Evolutionary conservation across 2,329 filamentous ascomycete genomes (phyloP).

Genomic region (Neocucurbitaria cava): DNA sequence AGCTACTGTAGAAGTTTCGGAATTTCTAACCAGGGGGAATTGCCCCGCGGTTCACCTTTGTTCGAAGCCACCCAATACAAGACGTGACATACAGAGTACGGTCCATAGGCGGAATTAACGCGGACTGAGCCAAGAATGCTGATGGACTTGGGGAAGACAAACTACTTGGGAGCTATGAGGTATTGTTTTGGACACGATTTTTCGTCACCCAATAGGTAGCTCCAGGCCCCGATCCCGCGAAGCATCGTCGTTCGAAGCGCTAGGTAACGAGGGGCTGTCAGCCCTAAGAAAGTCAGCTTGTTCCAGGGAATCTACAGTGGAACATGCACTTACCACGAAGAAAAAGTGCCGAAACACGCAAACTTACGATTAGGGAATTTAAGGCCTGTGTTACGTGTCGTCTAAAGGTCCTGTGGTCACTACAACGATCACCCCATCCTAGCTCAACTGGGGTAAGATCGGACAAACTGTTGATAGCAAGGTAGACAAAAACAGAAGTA

Average conservation of each 20-base stretch:
- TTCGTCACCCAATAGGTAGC: neutral
- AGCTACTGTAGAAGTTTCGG: too few species aligned
- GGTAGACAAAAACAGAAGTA: neutral
- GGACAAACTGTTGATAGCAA: too few species aligned
- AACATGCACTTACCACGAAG: neutral
- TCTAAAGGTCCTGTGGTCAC: neutral
- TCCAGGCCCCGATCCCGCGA: neutral
- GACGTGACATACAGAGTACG: neutral
- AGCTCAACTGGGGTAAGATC: neutral
- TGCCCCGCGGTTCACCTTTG: neutral
- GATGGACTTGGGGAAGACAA: neutral
- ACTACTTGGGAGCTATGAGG: conserved; percentile 3
- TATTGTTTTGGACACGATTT: neutral
- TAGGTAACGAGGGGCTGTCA: conserved; percentile 10
- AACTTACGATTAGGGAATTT: neutral
- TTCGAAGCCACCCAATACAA: neutral
- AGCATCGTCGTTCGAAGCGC: neutral
- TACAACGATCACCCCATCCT: neutral
- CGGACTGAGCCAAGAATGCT: neutral
- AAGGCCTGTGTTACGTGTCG: neutral
- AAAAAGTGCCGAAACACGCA: neutral
- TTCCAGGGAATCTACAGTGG: neutral
- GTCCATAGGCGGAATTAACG: neutral
- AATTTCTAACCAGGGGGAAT: too few species aligned
- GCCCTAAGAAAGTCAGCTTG: neutral